Percentiles rank a stretch among this genome's conserved stretches.
phyloP scores from a whole-genome alignment of 2,329 filamentous ascomycete genomes.

The Apiospora sp. region DNA sequence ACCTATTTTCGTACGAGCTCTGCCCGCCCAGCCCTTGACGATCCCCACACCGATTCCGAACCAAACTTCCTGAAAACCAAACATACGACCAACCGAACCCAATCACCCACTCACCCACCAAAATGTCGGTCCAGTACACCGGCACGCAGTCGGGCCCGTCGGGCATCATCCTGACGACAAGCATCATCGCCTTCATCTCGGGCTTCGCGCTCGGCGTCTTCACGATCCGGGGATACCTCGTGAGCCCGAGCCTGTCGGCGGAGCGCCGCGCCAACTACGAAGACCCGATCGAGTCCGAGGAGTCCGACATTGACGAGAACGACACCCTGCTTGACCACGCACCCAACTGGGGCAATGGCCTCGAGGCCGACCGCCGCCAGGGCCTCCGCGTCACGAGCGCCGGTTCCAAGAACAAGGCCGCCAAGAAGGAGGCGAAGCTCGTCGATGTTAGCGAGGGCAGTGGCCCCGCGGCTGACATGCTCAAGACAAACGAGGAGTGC shows the following conservation, averaged over 20 bases:
- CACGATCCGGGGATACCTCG: conserved; percentile 66
- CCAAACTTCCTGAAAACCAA: not conserved
- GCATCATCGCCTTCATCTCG: conserved; percentile 74
- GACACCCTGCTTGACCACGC: conserved; percentile 69
- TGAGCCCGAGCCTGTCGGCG: conserved; percentile 63
- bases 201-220: conserved; percentile 87
- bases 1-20: too few relatives aligned
- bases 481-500: conserved; percentile 75
- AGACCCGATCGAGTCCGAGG: conserved; percentile 73
- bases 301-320: conserved; percentile 71
- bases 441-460: conserved; percentile 51
- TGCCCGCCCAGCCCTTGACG: not conserved
- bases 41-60: not conserved
- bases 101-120: not conserved
- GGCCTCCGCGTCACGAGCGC: conserved; percentile 52
- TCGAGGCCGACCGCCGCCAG: conserved; percentile 66
- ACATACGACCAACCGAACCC: not conserved
- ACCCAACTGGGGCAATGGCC: conserved; percentile 70
- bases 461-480: conserved; percentile 40
- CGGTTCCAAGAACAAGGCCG: conserved; percentile 24
- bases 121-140: conserved; percentile 6
- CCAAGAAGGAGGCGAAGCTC: conserved; percentile 30
- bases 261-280: conserved; percentile 63
- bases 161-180: conserved; percentile 74
- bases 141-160: conserved; percentile 42